Evolutionary conservation across 2,329 filamentous ascomycete genomes (phyloP).

Genomic region (Claviceps purpurea): DNA sequence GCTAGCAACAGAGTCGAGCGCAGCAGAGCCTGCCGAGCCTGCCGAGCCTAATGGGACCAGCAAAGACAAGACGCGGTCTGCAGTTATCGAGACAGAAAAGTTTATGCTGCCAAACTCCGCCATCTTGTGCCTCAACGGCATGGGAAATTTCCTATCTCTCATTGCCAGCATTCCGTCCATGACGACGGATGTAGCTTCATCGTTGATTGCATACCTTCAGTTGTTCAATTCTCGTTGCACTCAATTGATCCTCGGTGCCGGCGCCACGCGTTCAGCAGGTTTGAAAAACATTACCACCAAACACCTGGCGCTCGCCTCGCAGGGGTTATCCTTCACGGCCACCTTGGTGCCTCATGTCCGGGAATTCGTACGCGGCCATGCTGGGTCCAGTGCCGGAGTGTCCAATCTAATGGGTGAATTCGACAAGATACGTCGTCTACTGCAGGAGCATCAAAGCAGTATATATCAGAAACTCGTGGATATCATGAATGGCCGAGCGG

Average conservation of each 20-base stretch:
- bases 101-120: slow-evolving; percentile 81
- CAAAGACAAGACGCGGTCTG: slow-evolving; percentile 56
- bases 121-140: slow-evolving; percentile 64
- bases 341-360: slow-evolving; percentile 79
- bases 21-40: slow-evolving; percentile 3
- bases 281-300: slow-evolving; percentile 95
- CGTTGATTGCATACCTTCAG: slow-evolving; percentile 74
- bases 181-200: slow-evolving; percentile 66
- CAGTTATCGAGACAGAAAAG: slow-evolving; percentile 69
- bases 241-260: slow-evolving; percentile 91
- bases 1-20: slow-evolving; percentile 17
- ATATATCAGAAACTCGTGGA: slow-evolving; percentile 90
- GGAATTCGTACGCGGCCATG: slow-evolving; percentile 77
- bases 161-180: slow-evolving; percentile 79
- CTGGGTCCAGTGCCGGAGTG: slow-evolving; percentile 35
- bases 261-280: slow-evolving; percentile 76
- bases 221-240: slow-evolving; percentile 92
- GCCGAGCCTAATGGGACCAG: slow-evolving; percentile 28
- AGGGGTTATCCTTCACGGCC: slow-evolving; percentile 77
- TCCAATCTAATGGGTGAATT: slow-evolving; percentile 64
- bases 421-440: slow-evolving; percentile 70
- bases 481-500: slow-evolving; percentile 72
- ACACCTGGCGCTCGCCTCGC: slow-evolving; percentile 81
- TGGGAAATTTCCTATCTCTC: slow-evolving; percentile 72
- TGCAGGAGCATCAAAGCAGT: slow-evolving; percentile 79